Evolutionary conservation across 352 stramenopile genomes (phyloP).

Genomic region (Globisporangium okanoganense): DNA sequence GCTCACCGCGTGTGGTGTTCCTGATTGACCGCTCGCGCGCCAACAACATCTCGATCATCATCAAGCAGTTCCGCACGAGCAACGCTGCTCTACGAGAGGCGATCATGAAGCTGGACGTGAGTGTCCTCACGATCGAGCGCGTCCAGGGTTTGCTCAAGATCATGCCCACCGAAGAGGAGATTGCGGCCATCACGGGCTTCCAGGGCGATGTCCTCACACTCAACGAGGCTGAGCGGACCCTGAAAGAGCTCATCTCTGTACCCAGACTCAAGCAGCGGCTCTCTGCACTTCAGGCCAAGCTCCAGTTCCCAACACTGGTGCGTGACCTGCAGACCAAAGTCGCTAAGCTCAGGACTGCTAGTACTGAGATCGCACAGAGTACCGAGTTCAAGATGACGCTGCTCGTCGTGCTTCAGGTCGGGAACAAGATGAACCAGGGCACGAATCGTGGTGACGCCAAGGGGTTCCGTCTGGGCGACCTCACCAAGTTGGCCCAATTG

Average conservation of each 20-base stretch:
- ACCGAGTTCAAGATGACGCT: constrained; percentile 68
- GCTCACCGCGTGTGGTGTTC: constrained; percentile 64
- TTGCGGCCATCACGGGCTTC: constrained; percentile 60
- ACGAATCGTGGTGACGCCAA: constrained; percentile 65
- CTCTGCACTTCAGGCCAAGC: constrained; percentile 48
- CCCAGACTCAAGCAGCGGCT: constrained; percentile 65
- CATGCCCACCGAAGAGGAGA: constrained; percentile 86
- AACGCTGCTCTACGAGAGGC: constrained; percentile 72
- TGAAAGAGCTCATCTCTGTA: constrained; percentile 79
- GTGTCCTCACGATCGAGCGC: constrained; percentile 75
- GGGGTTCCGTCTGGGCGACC: constrained; percentile 59
- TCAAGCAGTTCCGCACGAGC: constrained; percentile 94
- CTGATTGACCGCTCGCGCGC: constrained; percentile 66
- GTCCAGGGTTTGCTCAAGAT: constrained; percentile 85
- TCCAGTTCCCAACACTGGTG: constrained; percentile 60
- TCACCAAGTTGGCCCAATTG: constrained; percentile 68
- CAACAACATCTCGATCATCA: constrained; percentile 95
- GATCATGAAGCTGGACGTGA: constrained; percentile 79
- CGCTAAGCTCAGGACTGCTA: constrained; percentile 49
- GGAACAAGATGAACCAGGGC: constrained; percentile 86
- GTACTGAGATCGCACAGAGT: constrained; percentile 56
- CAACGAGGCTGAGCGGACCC: constrained; percentile 70
- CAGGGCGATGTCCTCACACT: constrained; percentile 55
- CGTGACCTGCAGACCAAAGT: constrained; percentile 70
- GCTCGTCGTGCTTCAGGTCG: constrained; percentile 68